phyloP scores from a whole-genome alignment of 2,329 filamentous ascomycete species.

The Penicillium sp. region DNA sequence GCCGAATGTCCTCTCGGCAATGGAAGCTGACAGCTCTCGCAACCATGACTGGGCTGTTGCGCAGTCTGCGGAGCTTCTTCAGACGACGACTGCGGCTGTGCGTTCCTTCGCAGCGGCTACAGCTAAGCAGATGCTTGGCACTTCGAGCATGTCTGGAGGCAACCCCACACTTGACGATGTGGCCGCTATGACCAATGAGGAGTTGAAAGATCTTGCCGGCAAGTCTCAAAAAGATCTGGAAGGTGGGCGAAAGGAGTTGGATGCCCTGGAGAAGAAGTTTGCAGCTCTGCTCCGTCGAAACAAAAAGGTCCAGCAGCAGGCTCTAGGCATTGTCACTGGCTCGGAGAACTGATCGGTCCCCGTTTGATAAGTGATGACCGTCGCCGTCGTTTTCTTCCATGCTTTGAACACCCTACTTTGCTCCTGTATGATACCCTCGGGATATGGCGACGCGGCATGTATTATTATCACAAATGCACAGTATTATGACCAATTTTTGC shows the following conservation, averaged over 20 bases:
- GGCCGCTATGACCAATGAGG: conserved; percentile 39
- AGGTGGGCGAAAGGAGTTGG: conserved; percentile 62
- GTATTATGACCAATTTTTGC: not conserved
- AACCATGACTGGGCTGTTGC: conserved; percentile 36
- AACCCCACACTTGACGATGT: conserved; percentile 38
- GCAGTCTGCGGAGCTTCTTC: conserved; percentile 33
- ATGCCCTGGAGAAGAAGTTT: conserved; percentile 42
- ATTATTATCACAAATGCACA: not conserved
- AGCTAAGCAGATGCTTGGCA: conserved; percentile 36
- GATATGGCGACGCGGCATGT: no score
- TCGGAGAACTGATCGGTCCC: not conserved
- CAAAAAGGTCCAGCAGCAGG: conserved; percentile 41
- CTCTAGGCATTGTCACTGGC: conserved; percentile 25
- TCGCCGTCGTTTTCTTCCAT: not conserved
- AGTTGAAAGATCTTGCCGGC: conserved; percentile 36
- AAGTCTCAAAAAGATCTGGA: conserved; percentile 61
- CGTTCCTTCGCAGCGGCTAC: conserved; percentile 35
- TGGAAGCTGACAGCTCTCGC: conserved; percentile 37
- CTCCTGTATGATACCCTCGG: no score
- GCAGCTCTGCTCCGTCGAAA: conserved; percentile 39
- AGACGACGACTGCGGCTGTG: conserved; percentile 32
- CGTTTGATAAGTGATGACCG: not conserved
- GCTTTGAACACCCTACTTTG: not conserved
- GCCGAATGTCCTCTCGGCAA: conserved; percentile 36
- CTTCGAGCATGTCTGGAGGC: conserved; percentile 28